Base-by-base conservation (phyloP, 331 rosid species). In the Pyrus hybrid region DNA sequence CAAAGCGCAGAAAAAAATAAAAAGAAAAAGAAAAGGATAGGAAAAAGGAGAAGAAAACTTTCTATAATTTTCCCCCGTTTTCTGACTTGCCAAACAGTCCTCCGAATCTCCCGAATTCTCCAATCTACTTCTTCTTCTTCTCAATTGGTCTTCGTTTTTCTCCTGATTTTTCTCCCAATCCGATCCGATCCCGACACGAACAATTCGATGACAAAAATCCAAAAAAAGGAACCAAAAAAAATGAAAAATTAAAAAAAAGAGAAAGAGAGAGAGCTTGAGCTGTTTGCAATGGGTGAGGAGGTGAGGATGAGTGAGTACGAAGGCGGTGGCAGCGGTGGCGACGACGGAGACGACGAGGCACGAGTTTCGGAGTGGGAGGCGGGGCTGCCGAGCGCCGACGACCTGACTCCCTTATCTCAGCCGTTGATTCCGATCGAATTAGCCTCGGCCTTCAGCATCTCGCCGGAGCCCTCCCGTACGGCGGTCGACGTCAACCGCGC, bases 381-480 rank as follows among this genome's bases (percentile, higher is more conserved):
- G 2, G 97, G 99, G 17, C 86, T 95, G 1, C 99, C 99, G 1
- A 51, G 60, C 56, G 76, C 71, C 30, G 84, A 86, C 20, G 94
- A 90, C 56, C 81, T 94, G 43, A 85, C 96, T 8, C 97, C 99
- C 18, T 81, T 95, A 3, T 87, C 93, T 26, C 96, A 90, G 88
- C 65, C 54, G 28, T 37, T 95, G 80, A 89, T 92, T 45, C 86
- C 97, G 47, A 88, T 85, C 67, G 96, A 90, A 76, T 88, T 95
- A 2, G 97, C 97, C 9, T 79, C 91, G 29, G 99, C 97, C 65
- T 95, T 95, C 76, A 86, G 97, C 71, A 95, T 95, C 74, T 81
- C 91, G 6, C 96, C 92, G 83, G 92, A 75, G 83, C 88, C 93
- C 5, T 62, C 21, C 63, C 91, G 93, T 45, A 83, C 92, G 0